These are phyloP conservation scores for Epithemia pelagica DNA, from an alignment of 108 stramenopile species.

Conservation along the genomic window DNA sequence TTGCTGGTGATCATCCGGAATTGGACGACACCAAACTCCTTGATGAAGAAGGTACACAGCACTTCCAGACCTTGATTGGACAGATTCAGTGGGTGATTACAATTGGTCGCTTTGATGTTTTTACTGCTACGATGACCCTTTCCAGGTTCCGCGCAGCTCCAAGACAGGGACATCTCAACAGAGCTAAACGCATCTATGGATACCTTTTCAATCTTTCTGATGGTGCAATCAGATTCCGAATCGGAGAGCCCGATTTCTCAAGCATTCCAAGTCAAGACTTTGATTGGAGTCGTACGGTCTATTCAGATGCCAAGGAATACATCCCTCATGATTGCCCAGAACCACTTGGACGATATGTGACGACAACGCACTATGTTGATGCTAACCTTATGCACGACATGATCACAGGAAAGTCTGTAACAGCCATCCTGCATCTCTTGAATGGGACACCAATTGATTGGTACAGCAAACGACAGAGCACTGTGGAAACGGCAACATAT, in stretches of 20 bases:
- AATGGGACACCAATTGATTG: too few species aligned
- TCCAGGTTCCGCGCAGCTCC: slow-evolving; percentile 12
- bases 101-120: slow-evolving; percentile 21
- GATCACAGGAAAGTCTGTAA: too few species aligned
- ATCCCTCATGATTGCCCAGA: slow-evolving; percentile 9
- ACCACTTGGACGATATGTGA: too few species aligned
- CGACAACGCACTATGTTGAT: too few species aligned
- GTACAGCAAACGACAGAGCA: too few species aligned
- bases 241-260: background rate
- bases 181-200: slow-evolving; percentile 23
- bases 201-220: too few species aligned
- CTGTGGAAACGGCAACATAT: too few species aligned
- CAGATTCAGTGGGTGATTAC: slow-evolving; percentile 17
- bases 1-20: slow-evolving; percentile 28
- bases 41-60: too few species aligned
- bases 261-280: slow-evolving; percentile 9
- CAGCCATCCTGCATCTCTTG: too few species aligned
- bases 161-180: slow-evolving; percentile 23
- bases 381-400: too few species aligned
- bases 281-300: slow-evolving; percentile 12
- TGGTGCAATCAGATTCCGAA: too few species aligned
- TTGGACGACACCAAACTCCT: slow-evolving; percentile 10
- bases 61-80: slow-evolving; percentile 27
- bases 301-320: slow-evolving; percentile 12
- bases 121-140: slow-evolving; percentile 5